Evolutionary conservation across 352 stramenopile genomes (phyloP).

Genomic region (Phytophthora gonapodyides): DNA sequence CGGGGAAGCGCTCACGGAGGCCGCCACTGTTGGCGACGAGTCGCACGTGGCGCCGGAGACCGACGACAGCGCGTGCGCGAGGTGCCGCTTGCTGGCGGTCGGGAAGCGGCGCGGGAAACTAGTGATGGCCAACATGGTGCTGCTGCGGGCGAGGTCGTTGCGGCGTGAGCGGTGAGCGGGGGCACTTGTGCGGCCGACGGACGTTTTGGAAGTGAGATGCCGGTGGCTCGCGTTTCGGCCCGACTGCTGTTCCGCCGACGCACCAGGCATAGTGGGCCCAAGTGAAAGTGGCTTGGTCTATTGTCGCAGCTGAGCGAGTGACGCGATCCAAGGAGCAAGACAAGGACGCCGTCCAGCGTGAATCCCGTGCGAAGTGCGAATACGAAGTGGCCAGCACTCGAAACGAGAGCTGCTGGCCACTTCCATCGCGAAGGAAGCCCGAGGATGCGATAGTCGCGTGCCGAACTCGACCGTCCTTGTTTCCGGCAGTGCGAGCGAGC

Average conservation of each 20-base stretch:
- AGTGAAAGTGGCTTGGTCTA: not conserved
- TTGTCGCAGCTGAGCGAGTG: conserved; percentile 6
- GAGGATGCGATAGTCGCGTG: no score
- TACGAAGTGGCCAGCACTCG: not conserved
- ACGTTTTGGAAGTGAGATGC: conserved; percentile 23
- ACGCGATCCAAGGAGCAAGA: conserved; percentile 21
- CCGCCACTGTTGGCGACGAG: conserved; percentile 23
- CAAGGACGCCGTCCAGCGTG: conserved; percentile 1
- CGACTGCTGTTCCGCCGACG: conserved; percentile 16
- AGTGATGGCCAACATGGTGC: conserved; percentile 77
- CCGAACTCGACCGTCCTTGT: no score
- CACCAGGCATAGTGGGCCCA: not conserved
- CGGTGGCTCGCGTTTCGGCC: not conserved
- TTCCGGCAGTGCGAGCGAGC: no score
- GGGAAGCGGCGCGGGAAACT: conserved; percentile 82
- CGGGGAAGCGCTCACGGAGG: conserved; percentile 34
- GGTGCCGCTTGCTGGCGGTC: conserved; percentile 64
- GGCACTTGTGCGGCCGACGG: conserved; percentile 14
- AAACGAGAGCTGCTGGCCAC: not conserved
- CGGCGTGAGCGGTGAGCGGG: not conserved
- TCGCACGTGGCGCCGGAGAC: conserved; percentile 9
- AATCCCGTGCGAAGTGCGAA: conserved; percentile 23
- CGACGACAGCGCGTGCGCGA: conserved; percentile 15
- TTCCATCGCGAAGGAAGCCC: no score
- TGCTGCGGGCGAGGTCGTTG: conserved; percentile 9